Conservation (phyloP, 1,284 basidiomycete genomes). For the Fistulinella cinereoalba region DNA sequence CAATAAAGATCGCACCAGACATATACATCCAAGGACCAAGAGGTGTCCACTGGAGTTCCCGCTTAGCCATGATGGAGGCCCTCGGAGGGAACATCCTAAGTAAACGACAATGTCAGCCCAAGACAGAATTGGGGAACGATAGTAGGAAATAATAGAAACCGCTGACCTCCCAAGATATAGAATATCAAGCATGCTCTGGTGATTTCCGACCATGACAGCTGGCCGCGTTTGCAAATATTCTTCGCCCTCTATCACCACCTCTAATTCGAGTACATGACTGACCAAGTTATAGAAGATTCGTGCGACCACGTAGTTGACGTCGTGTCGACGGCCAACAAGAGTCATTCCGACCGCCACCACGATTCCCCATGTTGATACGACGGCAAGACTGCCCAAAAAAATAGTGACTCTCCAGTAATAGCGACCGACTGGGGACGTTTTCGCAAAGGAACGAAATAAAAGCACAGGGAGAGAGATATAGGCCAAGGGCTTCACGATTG, state of each 20-base stretch:
- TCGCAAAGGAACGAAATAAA: slow-evolving; percentile 56
- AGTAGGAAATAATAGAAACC: slow-evolving; percentile 1
- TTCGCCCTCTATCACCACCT: slow-evolving; percentile 81
- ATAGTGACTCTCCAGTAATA: slow-evolving; percentile 75
- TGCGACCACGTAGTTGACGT: slow-evolving; percentile 87
- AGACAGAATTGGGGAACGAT: neutral
- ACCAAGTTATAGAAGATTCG: slow-evolving; percentile 79
- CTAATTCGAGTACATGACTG: slow-evolving; percentile 65
- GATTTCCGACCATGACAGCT: slow-evolving; percentile 84
- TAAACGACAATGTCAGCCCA: slow-evolving; percentile 4
- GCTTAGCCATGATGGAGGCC: slow-evolving; percentile 92
- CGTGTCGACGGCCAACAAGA: slow-evolving; percentile 70
- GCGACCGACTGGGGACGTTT: slow-evolving; percentile 51
- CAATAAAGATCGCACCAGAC: slow-evolving; percentile 92
- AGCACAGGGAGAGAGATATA: slow-evolving; percentile 70
- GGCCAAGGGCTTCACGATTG: slow-evolving; percentile 63
- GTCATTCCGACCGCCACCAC: slow-evolving; percentile 71
- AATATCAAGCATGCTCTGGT: slow-evolving; percentile 92
- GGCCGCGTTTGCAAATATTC: slow-evolving; percentile 72
- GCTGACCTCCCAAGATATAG: slow-evolving; percentile 78
- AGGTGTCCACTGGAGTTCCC: slow-evolving; percentile 84
- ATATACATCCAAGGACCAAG: slow-evolving; percentile 92
- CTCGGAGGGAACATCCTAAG: slow-evolving; percentile 79
- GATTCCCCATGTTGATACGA: slow-evolving; percentile 76
- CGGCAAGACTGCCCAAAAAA: slow-evolving; percentile 74